Evolutionary conservation across 2,329 filamentous ascomycete species (phyloP), one percentile per base, ranked within the genome.

Genomic region (Clathrospora elynae): DNA sequence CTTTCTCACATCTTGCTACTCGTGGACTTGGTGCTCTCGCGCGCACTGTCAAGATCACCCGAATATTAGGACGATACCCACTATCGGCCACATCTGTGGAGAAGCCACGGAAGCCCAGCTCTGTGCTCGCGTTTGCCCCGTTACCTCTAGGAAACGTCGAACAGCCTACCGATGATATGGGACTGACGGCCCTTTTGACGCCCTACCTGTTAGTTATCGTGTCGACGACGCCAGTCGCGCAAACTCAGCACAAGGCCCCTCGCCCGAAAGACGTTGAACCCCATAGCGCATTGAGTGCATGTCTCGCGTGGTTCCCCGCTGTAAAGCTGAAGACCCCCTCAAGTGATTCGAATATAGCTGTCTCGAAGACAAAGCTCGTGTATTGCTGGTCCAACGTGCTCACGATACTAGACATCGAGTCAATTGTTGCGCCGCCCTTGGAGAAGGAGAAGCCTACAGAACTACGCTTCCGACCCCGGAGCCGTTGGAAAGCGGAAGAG

Each of bases 381-480:
- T 99, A 99, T 73, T 96, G 91, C 70, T 99, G 93, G 93, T 97
- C 93, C 2, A 97, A 97, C 61, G 84, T 97, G n/a, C 74, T 99
- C 53, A 97, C 91, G 0, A 85, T 99, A 4, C 74, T 99, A 16
- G 93, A 99, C 52, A 83, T 97, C 8, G 85, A 92, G 36, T 87
- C 93, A 56, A 55, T 64, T 6, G 53, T 59, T 2, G 76, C 85
- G 9, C 72, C 77, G 16, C 66, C 79, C 0, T 80, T 83, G 10
- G 84, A 90, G 54, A 84, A 83, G 50, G 87, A 92, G 54, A 90
- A 89, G 60, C 88, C 88, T 3, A 82, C 89, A 1, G 84, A 79
- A 32, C 80, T 97, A 14, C 82, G 81, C 30, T 99, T 99, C 71
- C 84, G 81, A 61, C 81, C 90, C 3, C 84, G 91, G 42, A 95